Evolutionary conservation across 768 basidiomycete genomes (phyloP), one percentile per base, ranked within the genome.

Genomic region (Pulveroboletus sp.): DNA sequence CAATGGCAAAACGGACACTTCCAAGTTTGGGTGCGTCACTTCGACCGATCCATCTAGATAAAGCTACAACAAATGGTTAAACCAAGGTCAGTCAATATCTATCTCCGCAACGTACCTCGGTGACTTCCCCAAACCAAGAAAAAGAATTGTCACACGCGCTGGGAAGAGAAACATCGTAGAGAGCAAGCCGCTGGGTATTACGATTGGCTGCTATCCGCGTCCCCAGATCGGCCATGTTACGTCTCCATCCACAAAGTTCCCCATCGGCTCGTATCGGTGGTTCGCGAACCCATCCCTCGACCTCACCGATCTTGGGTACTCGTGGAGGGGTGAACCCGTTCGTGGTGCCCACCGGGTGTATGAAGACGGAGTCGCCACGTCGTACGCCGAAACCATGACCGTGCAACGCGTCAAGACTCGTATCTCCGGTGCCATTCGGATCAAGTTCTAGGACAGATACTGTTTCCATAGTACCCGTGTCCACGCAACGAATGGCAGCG

Each of bases 391-490:
- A 79, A 38, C 78, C 82, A 31, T 87, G 84, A 29, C 72, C 67
- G 12, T 70, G 68, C 21, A 76, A 65, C 31, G 68, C 67, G 27
- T 72, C 67, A 7, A 69, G 70, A 50, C 73, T 69, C 55, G 70
- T 64, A 51, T 84, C 84, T 32, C 76, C 74, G 21, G 75, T 74
- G 24, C 90, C 91, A 58, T 91, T 89, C 9, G 88, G 84, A 63
- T 95, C 93, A 43, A 97, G 80, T 70, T 97, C 93, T 31, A 97
- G 75, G 11, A 90, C 77, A 31, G 92, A 88, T 11, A 85, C 88
- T 16, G 84, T 73, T 63, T 92, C 87, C 39, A 71, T 68, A 32
- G 68, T 68, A 21, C 72, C 72, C 17, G 73, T 78, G 55, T 81
- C 83, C 20, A 73, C 63, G 60, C 82, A 81, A 11, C 77, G 74